Base-by-base conservation (phyloP, 768 basidiomycete species). In the Mycena chlorophos region DNA sequence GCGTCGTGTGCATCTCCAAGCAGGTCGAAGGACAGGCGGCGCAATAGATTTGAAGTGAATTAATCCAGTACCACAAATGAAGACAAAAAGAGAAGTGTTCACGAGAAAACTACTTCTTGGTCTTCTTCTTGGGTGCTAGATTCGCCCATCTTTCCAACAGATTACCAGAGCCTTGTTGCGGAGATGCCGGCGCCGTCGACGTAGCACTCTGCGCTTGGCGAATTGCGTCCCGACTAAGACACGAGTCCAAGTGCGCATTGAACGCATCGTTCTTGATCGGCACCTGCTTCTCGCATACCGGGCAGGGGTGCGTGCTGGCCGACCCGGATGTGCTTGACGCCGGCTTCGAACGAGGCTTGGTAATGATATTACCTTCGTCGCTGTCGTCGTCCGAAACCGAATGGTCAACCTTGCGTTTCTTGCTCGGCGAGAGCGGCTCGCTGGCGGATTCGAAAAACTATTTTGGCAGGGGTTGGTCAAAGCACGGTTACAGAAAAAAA, bases 211-310 rank as follows among this genome's bases (percentile, higher is more conserved):
- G 88, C 0, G 89, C 89, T 63, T 89, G 81, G 55, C 80, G 72
- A 57, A 96, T 94, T 2, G 84, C 88, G 22, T 80, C 82, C 55
- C 84, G 82, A 67, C 90, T 94, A 49, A 97, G 69, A 65, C 94
- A 97, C 64, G 86, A 89, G 69, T 97, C 94, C 40, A 97, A 78
- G 64, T 97, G 94, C n/a, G 82, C 76, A 66, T 97, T 96, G 29
- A 97, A 71, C 4, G 81, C 86, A 46, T 80, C 76, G 66, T 97
- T 97, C 67, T 92, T 85, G 1, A 80, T 83, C 56, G 79, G 73
- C 51, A 93, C 67, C 13, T 71, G 67, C 65, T 82, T 84, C 23
- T 71, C 66, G 63, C 91, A 95, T 22, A 94, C 75, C 3, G 94
- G 93, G 69, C 92, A 95, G 0, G 69, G 68, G 51, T 82, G 78